Percentiles rank a stretch among this genome's conserved stretches.
Conservation (phyloP, 2,329 filamentous ascomycete species). For the Huntiella abstrusa region DNA sequence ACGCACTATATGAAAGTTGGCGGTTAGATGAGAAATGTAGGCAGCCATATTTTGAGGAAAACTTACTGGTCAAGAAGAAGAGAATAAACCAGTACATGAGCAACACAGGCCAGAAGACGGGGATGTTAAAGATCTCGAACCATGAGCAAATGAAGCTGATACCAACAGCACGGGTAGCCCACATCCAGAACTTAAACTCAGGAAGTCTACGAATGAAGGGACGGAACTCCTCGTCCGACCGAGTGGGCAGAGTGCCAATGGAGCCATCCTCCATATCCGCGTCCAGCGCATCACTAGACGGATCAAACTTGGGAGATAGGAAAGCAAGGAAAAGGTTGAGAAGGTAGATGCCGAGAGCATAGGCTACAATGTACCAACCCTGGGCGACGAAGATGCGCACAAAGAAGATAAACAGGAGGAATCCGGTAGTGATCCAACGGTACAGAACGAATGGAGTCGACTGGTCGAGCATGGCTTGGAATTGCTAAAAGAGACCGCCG, state of each 20-base stretch:
- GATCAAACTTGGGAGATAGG: conserved; percentile 95
- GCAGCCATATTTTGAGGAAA: neutral
- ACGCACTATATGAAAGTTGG: conserved; percentile 45
- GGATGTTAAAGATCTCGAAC: conserved; percentile 88
- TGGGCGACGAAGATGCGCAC: conserved; percentile 77
- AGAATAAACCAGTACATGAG: conserved; percentile 98
- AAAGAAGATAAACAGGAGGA: conserved; percentile 63
- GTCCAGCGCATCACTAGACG: conserved; percentile 75
- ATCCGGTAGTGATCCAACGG: conserved; percentile 73
- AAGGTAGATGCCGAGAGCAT: conserved; percentile 95
- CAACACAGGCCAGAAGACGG: conserved; percentile 96
- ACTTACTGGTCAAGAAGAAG: conserved; percentile 84
- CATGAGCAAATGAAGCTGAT: conserved; percentile 79
- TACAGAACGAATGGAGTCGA: conserved; percentile 79
- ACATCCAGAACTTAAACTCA: conserved; percentile 99
- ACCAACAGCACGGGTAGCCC: conserved; percentile 67
- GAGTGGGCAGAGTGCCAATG: conserved; percentile 66
- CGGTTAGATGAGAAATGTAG: neutral
- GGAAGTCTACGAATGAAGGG: conserved; percentile 91
- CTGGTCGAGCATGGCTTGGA: conserved; percentile 85
- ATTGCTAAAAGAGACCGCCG: conserved; percentile 40
- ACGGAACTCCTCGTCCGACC: conserved; percentile 92
- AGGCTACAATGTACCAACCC: conserved; percentile 98
- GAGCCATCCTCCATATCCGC: conserved; percentile 92
- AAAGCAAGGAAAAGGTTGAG: conserved; percentile 98